A percentile compares a stretch with the other conserved stretches of the same genome.
phyloP scores from a whole-genome alignment of 176 grass and related monocot genomes.

The Cymbopogon citratus region DNA sequence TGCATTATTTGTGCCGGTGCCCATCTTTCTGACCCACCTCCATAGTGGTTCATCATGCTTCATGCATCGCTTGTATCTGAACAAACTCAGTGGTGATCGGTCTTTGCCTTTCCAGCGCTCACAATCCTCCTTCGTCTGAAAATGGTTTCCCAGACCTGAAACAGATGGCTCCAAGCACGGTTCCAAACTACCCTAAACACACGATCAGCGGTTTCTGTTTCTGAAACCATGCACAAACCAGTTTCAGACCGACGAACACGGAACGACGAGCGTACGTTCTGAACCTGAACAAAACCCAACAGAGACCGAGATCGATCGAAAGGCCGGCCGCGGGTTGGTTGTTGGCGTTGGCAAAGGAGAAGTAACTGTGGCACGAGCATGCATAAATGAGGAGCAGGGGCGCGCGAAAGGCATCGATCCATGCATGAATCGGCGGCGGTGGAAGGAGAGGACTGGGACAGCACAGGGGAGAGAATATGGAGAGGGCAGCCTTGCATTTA shows the following conservation, averaged over 20 bases:
- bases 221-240: background rate
- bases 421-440: background rate
- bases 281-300: too few species aligned
- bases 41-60: background rate
- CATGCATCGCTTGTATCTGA: constrained; percentile 2
- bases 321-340: too few species aligned
- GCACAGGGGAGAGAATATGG: constrained; percentile 16
- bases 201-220: background rate
- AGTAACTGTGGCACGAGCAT: constrained; percentile 30
- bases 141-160: background rate
- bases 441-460: background rate
- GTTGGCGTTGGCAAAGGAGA: constrained; percentile 20
- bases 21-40: constrained; percentile 13
- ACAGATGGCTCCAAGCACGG: too few species aligned
- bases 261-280: background rate
- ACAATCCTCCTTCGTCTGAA: too few species aligned
- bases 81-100: too few species aligned
- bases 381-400: constrained; percentile 26
- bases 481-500: constrained; percentile 30
- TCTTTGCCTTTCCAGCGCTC: too few species aligned
- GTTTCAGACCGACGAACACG: background rate
- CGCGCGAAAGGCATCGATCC: constrained; percentile 14
- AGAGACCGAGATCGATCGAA: background rate
- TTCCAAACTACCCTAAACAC: background rate
- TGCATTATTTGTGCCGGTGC: too few species aligned